Base-by-base conservation (phyloP, 2,329 filamentous ascomycete species). In the Colletotrichum lindemuthianum region DNA sequence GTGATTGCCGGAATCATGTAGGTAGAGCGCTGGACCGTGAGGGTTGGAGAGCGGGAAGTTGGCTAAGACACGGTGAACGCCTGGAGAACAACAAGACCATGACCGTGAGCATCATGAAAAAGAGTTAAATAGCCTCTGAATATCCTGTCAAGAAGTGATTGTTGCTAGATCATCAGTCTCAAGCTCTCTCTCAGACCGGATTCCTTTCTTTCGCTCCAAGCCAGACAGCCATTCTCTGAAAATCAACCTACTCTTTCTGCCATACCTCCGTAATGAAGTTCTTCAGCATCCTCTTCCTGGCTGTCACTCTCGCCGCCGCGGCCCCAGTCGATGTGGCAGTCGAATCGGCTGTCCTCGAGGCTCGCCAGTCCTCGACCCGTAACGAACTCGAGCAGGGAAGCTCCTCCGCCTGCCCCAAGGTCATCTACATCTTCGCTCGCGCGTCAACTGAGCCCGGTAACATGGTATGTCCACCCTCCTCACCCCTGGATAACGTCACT, bases 381-480 rank as follows among this genome's bases (percentile, higher is more conserved):
- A 71, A 72, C 39, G 75, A 77, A 37, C 71, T 77, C 15, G 68
- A 72, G 45, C 51, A 60, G 6, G 75, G 75, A 36, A 70, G 60
- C 49, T 66, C 68, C 13, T 67, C 69, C 47, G 68, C 69, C 41
- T 80, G 78, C 68, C 77, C 77, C 3, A 65, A 60, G 6, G 75
- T 73, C 50, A 79, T 80, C 68, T 74, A 78, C 69, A 74, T 80
- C 71, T 79, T 70, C 61, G 78, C 78, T 48, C 75, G 78, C n/a
- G 78, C 72, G 48, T 77, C 78, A 4, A 76, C 73, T 10, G 78
- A 80, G 67, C 8, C 60, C 6, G 78, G 78, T 37, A 80, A 80
- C 69, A 73, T 80, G 72, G 78, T 76, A 65, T 65, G 60, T 15
- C 10, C 7, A 8, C 40, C 15, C 40, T 24, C 24, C 24, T 4